Conservation (phyloP, 345 rosid genomes). For the Excoecaria cochinchinensis region DNA sequence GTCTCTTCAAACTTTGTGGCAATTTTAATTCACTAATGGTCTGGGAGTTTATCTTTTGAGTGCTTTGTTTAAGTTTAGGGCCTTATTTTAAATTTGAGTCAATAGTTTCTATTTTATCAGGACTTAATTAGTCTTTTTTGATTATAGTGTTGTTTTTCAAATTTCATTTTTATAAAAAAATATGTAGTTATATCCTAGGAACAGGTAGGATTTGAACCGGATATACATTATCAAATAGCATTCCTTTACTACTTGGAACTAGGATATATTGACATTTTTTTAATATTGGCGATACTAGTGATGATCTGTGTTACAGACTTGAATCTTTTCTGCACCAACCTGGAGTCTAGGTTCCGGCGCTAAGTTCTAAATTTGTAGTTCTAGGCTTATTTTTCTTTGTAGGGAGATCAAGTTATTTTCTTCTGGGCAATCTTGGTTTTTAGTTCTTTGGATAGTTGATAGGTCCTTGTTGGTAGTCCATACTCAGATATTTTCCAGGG, state of each 20-base stretch:
- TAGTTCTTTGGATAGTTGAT: not conserved
- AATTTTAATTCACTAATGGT: not conserved
- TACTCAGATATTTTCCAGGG: not conserved
- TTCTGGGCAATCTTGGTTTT: not conserved
- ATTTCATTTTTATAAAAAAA: not conserved
- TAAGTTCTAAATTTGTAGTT: not conserved
- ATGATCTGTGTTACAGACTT: not conserved
- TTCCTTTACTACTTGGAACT: not conserved
- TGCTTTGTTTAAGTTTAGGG: not conserved
- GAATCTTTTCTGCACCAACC: not conserved
- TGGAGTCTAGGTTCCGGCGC: not conserved
- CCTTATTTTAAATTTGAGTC: slow-evolving; percentile 7
- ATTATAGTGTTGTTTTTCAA: not conserved
- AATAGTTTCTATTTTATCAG: not conserved
- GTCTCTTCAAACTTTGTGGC: not conserved
- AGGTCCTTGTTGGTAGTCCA: not conserved
- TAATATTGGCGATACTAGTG: not conserved
- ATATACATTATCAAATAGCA: not conserved
- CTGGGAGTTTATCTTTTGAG: not conserved
- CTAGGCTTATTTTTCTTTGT: not conserved
- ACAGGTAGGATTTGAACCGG: not conserved
- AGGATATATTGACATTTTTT: not conserved
- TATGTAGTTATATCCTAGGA: not conserved
- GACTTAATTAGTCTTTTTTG: no score
- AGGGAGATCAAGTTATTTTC: not conserved